phyloP scores from a whole-genome alignment of 2,329 filamentous ascomycete genomes.

The Penicillium italicum region DNA sequence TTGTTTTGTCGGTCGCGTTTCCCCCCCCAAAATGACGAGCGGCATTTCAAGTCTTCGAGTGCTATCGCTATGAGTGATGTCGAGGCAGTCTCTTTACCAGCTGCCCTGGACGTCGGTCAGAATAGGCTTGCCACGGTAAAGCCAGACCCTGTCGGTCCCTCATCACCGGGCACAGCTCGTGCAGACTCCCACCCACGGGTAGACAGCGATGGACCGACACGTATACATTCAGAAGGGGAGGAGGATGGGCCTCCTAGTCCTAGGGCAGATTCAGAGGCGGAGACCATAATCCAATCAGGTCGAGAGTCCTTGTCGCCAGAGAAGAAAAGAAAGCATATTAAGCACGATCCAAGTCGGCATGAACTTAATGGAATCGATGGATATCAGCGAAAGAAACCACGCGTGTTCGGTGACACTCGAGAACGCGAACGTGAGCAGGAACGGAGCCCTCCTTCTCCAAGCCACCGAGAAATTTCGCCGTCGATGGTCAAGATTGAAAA shows the following conservation, averaged over 20 bases:
- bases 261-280: conserved; percentile 48
- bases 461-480: conserved; percentile 30
- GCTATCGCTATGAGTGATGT: conserved; percentile 49
- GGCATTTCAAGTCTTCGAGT: conserved; percentile 38
- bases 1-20: conserved; percentile 34
- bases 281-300: conserved; percentile 49
- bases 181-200: conserved; percentile 15
- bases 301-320: conserved; percentile 46
- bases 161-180: conserved; percentile 22
- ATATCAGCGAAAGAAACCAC: conserved; percentile 30
- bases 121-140: conserved; percentile 31
- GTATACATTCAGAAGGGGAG: conserved; percentile 27
- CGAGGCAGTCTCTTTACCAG: conserved; percentile 40
- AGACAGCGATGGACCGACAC: conserved; percentile 22
- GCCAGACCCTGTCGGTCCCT: conserved; percentile 27
- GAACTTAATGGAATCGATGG: conserved; percentile 24
- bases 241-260: conserved; percentile 38
- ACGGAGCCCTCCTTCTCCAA: conserved; percentile 23
- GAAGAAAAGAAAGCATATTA: conserved; percentile 44
- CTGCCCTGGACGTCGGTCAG: conserved; percentile 36
- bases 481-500: conserved; percentile 39
- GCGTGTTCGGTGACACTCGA: conserved; percentile 24
- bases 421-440: conserved; percentile 19
- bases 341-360: conserved; percentile 36
- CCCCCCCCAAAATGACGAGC: conserved; percentile 45